A percentile compares a stretch with the other conserved stretches of the same genome.
phyloP scores from a whole-genome alignment of 1,139 yeast species.

The Geotrichum candidum region DNA sequence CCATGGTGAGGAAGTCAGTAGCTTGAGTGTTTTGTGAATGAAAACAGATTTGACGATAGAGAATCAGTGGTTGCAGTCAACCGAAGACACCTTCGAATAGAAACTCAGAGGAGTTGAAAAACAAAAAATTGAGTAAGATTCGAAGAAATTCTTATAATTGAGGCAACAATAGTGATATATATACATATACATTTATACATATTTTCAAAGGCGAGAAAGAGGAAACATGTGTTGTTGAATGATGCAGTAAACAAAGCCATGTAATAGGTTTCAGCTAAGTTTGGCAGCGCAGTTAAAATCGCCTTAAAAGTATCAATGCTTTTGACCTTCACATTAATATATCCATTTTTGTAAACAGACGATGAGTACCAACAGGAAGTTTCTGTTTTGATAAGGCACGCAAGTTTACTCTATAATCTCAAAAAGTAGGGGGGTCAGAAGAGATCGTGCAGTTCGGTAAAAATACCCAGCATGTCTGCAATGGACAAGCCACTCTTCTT shows the following conservation, averaged over 20 bases:
- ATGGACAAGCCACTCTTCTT: neutral
- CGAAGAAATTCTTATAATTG: neutral
- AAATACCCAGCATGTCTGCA: neutral
- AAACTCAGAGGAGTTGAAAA: neutral
- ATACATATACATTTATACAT: too few species aligned
- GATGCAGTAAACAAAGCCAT: conserved; percentile 9
- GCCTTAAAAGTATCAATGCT: conserved; percentile 10
- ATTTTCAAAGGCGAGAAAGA: conserved; percentile 1
- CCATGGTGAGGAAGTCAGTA: conserved; percentile 7
- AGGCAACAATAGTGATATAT: conserved; percentile 5
- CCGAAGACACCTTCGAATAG: conserved; percentile 1
- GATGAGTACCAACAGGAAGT: conserved; percentile 8
- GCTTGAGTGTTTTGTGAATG: conserved; percentile 15
- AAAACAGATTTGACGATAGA: conserved; percentile 27
- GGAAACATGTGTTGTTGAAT: conserved; percentile 6
- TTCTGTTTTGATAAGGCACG: conserved; percentile 27
- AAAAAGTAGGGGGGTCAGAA: neutral
- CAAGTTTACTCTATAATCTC: neutral
- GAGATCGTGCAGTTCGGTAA: neutral
- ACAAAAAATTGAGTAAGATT: neutral
- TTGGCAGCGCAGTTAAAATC: conserved; percentile 11
- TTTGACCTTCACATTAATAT: conserved; percentile 11
- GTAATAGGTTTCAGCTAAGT: conserved; percentile 5
- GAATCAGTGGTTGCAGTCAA: conserved; percentile 21
- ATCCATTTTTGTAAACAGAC: conserved; percentile 15